Evolutionary conservation across 805 yeast species (phyloP), one percentile per base, ranked within the genome.

Genomic region (Starmerella scarabaei): DNA sequence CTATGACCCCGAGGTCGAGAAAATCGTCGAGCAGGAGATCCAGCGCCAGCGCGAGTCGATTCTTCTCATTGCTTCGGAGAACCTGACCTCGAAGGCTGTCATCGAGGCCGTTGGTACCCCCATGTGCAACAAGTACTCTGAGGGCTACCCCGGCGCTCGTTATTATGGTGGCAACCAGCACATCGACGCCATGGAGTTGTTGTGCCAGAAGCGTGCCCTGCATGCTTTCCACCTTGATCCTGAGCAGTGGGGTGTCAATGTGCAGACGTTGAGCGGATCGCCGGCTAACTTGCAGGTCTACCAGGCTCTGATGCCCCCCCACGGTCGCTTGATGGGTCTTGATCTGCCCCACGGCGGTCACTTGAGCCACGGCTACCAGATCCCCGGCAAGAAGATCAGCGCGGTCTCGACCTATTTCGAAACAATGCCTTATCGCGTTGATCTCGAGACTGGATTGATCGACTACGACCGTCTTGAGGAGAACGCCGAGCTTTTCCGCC

Each of bases 271-370:
- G 55, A 81, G 94, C 21, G 98, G 98, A 44, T 85, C 98, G 18
- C 97, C 97, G 50, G 98, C 98, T 42, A 91, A 91, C 68, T 72
- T 91, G 62, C 88, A 91, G 62, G 97, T 86, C 35, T 91, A 91
- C 68, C 86, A 83, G 60, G 96, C 97, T 32, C 68, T 91, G 51
- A 75, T 91, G 80, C 82, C 81, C 58, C 93, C 91, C 45, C 94
- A 85, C 59, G 98, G 88, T 56, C 80, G 98, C 66, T 67, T 91
- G 54, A 91, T 91, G 98, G 98, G 98, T 54, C 74, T 91, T 52
- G 96, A 88, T 59, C 71, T 91, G 59, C 98, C 98, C 53, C 97
- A 91, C 58, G 98, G 98, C 57, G 98, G 98, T 56, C 98, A 91
- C 64, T 72, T 91, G 63, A 84, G 95, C 41, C 98, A 91, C 65